A percentile compares a stretch with the other conserved stretches of the same genome.
Conservation (phyloP, 1,139 yeast species). For the Protomyces inouyei region DNA sequence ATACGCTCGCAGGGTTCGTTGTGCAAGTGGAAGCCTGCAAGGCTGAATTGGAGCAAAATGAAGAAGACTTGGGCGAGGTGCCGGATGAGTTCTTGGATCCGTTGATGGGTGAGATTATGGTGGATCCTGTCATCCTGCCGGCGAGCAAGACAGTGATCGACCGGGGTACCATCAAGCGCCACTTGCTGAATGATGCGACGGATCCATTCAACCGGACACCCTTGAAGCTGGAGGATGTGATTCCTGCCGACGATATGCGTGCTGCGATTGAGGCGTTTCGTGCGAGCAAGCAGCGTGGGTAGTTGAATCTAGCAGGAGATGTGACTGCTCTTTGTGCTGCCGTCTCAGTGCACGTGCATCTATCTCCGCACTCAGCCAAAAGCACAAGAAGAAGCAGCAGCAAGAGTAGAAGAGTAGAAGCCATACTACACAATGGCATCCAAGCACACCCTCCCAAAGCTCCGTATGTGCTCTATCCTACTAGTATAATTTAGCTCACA, state of each 20-base stretch:
- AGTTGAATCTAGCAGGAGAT: neutral
- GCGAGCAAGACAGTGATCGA: constrained; percentile 79
- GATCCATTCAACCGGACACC: constrained; percentile 97
- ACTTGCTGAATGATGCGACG: constrained; percentile 85
- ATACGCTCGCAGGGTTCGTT: constrained; percentile 54
- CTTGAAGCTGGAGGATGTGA: constrained; percentile 77
- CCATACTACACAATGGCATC: neutral
- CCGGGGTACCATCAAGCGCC: constrained; percentile 86
- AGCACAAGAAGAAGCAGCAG: too few relatives aligned
- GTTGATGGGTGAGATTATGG: constrained; percentile 90
- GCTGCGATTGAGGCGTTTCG: constrained; percentile 22
- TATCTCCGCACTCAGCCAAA: too few relatives aligned
- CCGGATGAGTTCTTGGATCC: constrained; percentile 98
- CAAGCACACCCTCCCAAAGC: neutral
- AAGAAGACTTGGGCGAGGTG: constrained; percentile 78
- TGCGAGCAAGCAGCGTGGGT: constrained; percentile 17
- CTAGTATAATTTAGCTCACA: neutral
- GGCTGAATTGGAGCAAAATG: constrained; percentile 44
- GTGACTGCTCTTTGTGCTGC: too few relatives aligned
- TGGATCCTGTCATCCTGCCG: constrained; percentile 90
- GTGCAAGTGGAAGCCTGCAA: constrained; percentile 58
- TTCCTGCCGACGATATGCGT: constrained; percentile 43
- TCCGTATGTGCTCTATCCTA: neutral
- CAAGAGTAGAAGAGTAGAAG: neutral
- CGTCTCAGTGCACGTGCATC: too few relatives aligned